These are phyloP conservation scores for Plasmodium vinckei DNA, from an alignment of 169 alveolate species.

Conservation along the genomic window DNA sequence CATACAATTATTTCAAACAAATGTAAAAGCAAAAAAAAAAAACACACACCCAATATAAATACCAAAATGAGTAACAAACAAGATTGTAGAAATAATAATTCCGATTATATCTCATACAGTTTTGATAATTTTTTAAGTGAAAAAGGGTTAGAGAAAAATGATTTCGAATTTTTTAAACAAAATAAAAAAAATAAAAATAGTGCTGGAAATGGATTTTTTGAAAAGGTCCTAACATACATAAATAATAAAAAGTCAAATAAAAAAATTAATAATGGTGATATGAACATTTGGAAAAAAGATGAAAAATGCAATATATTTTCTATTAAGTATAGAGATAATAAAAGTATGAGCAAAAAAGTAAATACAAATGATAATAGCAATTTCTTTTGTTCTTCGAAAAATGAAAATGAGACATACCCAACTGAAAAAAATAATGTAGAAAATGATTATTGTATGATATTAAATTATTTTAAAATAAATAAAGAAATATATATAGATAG, in stretches of 20 bases:
- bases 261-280: neutral
- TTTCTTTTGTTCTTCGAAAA: neutral
- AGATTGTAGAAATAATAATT: neutral
- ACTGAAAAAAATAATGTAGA: constrained; percentile 1
- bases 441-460: constrained; percentile 4
- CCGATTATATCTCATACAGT: neutral
- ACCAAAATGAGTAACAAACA: neutral
- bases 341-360: neutral
- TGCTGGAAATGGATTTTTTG: constrained; percentile 12
- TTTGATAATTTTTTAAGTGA: constrained; percentile 54
- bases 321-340: neutral
- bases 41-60: too few species aligned
- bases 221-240: constrained; percentile 14
- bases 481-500: constrained; percentile 57
- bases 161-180: constrained; percentile 43
- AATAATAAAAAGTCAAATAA: neutral
- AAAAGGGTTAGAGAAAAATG: constrained; percentile 37
- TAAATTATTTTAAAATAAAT: constrained; percentile 31
- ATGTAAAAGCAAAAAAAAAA: too few species aligned
- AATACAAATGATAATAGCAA: neutral
- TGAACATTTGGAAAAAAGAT: neutral
- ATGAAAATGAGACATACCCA: neutral
- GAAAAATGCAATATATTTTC: neutral
- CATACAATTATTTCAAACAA: neutral
- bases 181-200: constrained; percentile 4